phyloP scores from a whole-genome alignment of 495 filamentous ascomycete genomes.

The Sporormia fimetaria region DNA sequence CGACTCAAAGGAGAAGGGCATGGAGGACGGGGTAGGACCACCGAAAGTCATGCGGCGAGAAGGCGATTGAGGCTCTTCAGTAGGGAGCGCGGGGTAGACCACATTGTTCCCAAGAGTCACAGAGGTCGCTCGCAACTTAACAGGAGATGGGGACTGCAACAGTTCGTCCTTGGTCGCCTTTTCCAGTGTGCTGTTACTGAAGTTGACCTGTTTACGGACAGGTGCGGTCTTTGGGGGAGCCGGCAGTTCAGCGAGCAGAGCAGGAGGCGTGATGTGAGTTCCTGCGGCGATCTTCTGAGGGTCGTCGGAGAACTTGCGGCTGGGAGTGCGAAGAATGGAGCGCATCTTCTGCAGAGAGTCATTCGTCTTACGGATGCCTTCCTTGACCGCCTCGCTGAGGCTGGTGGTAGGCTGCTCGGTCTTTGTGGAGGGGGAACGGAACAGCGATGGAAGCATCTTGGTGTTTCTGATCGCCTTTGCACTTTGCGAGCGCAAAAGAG shows the following conservation, averaged over 20 bases:
- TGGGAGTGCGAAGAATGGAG: conserved; percentile 50
- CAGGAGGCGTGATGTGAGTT: conserved; percentile 39
- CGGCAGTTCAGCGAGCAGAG: conserved; percentile 31
- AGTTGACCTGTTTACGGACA: conserved; percentile 49
- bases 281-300: conserved; percentile 49
- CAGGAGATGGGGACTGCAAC: conserved; percentile 17
- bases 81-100: conserved; percentile 8
- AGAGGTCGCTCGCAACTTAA: conserved; percentile 19
- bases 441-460: conserved; percentile 43
- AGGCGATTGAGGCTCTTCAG: conserved; percentile 9
- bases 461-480: conserved; percentile 45
- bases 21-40: conserved; percentile 17
- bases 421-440: conserved; percentile 33
- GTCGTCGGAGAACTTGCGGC: conserved; percentile 51
- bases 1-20: conserved; percentile 33
- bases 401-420: conserved; percentile 13
- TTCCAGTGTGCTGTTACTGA: conserved; percentile 43
- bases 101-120: conserved; percentile 14
- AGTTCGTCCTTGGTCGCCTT: conserved; percentile 27
- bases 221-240: conserved; percentile 27
- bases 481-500: conserved; percentile 51
- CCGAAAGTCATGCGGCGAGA: conserved; percentile 20
- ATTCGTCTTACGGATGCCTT: conserved; percentile 21
- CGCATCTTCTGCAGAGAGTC: conserved; percentile 34
- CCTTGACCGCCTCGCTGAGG: conserved; percentile 10